These are phyloP conservation scores for Populus hybrid DNA, from an alignment of 441 rosid genomes.

Conservation along the genomic window DNA sequence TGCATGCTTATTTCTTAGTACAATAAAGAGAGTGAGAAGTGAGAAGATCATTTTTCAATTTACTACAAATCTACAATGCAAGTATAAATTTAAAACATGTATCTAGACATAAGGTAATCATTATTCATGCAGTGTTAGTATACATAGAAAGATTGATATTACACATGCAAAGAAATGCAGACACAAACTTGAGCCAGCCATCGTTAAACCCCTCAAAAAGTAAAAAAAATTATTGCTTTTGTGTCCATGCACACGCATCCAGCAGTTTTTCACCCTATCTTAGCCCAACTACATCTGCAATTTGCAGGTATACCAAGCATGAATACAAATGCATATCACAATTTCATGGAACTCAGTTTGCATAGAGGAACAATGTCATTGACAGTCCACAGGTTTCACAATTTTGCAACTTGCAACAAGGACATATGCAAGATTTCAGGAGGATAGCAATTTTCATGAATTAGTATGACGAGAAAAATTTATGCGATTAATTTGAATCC, in stretches of 20 bases:
- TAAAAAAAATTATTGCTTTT: neutral
- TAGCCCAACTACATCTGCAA: neutral
- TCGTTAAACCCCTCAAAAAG: neutral
- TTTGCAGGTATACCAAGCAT: neutral
- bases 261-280: neutral
- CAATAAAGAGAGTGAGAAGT: neutral
- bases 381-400: neutral
- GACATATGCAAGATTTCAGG: neutral
- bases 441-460: neutral
- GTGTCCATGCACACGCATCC: neutral
- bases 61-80: neutral
- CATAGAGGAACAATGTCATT: neutral
- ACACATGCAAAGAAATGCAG: neutral
- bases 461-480: neutral
- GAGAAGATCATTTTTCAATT: neutral
- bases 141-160: neutral
- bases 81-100: neutral
- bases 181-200: neutral
- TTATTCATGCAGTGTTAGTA: neutral
- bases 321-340: neutral
- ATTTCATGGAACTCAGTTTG: neutral
- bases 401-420: neutral
- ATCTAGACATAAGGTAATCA: no score
- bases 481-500: neutral
- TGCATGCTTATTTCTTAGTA: neutral